Evolutionary conservation across 352 stramenopile genomes (phyloP), one percentile per base, ranked within the genome.

Genomic region (Pseudoperonospora humuli): DNA sequence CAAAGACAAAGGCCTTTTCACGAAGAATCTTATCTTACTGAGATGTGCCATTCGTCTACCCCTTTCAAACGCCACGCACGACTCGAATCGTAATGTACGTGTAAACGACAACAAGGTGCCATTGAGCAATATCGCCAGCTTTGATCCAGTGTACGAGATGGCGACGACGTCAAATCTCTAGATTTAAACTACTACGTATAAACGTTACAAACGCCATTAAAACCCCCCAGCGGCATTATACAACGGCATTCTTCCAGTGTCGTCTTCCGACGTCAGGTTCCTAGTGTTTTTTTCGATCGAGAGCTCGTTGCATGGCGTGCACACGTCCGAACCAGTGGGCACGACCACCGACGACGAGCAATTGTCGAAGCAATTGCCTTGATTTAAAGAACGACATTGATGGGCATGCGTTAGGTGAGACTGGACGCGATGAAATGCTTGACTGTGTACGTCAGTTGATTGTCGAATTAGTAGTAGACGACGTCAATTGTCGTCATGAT

Each of bases 21-120:
- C n/a, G n/a, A n/a, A n/a, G n/a, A n/a, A n/a, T n/a, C n/a, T n/a
- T n/a, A n/a, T 48, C 60, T 41, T 42, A 71, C 63, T 73, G n/a
- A 70, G 43, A 38, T 75, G 63, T 13, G 61, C 54, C 67, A 78
- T 73, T 54, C 39, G 42, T 58, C 31, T 54, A 45, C 23, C 42
- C 49, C 7, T 29, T 55, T 39, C 33, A 29, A 21, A 44, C 19
- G 47, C 47, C 23, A 51, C 43, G 23, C 39, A 10, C 5, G 15
- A 45, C 15, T 40, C 33, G 7, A 19, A 14, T 23, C 14, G 10
- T 37, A 10, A 3, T n/a, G 36, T 18, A 36, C 48, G 36, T 42
- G 14, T 7, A 31, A 29, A 57, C 43, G 42, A 54, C 25, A 53
- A 36, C 50, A 48, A 48, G n/a, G n/a, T n/a, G n/a, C n/a, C n/a